Conservation (phyloP, 2,329 filamentous ascomycete genomes). For the Neospermospora avenae region DNA sequence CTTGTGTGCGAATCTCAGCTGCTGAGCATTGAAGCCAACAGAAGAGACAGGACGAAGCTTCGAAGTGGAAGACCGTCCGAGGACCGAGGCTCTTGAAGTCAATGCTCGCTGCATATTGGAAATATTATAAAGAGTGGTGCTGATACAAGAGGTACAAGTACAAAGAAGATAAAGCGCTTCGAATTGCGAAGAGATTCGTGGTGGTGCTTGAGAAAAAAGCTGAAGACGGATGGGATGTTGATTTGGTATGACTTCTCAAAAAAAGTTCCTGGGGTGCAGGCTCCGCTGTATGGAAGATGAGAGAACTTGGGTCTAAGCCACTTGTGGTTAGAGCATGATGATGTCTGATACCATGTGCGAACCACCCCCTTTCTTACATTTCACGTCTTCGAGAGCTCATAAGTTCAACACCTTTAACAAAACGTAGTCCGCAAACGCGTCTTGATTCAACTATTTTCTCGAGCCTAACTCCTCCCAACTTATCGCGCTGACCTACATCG, state of each 20-base stretch:
- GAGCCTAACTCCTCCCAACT: too few species aligned
- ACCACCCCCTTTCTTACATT: background rate
- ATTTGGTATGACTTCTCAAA: background rate
- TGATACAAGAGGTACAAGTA: slow-evolving; percentile 26
- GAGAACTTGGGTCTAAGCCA: background rate
- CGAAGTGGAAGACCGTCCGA: slow-evolving; percentile 63
- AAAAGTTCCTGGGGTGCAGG: slow-evolving; percentile 1
- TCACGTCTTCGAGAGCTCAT: background rate
- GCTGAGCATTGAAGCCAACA: slow-evolving; percentile 69
- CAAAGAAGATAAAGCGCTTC: slow-evolving; percentile 18
- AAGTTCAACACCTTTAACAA: too few species aligned
- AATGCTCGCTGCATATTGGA: slow-evolving; percentile 92
- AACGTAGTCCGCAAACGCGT: too few species aligned
- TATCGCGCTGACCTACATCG: too few species aligned
- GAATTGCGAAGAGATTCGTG: slow-evolving; percentile 10
- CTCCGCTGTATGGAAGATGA: background rate
- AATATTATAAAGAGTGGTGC: slow-evolving; percentile 24
- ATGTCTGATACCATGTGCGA: background rate
- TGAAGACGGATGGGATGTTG: slow-evolving; percentile 8
- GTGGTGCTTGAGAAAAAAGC: slow-evolving; percentile 3
- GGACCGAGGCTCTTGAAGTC: slow-evolving; percentile 77
- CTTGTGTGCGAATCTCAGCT: slow-evolving; percentile 97
- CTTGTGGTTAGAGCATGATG: background rate
- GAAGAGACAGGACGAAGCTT: slow-evolving; percentile 56
- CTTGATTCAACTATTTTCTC: too few species aligned